phyloP scores from a whole-genome alignment of 495 filamentous ascomycete species.

The Penicillium parvum region DNA sequence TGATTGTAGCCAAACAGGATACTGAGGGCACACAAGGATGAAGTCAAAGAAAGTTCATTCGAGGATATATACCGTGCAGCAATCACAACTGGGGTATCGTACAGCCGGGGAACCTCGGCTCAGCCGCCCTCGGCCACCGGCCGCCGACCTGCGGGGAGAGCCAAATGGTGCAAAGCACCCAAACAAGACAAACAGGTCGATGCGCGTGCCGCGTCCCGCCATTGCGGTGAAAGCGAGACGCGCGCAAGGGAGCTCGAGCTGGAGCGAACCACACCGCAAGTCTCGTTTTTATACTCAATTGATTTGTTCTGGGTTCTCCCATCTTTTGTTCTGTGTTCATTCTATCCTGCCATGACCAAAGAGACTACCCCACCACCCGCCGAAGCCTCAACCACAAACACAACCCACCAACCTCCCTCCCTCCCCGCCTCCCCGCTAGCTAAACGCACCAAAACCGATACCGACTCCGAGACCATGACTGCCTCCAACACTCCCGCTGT shows the following conservation, averaged over 20 bases:
- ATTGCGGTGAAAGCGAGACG: too few relatives aligned
- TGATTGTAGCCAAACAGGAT: conserved; percentile 31
- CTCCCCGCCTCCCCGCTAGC: conserved; percentile 58
- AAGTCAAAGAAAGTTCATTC: conserved; percentile 5
- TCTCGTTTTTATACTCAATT: conserved; percentile 1
- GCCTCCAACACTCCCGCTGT: conserved; percentile 27
- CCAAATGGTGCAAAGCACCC: conserved; percentile 5
- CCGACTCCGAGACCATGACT: conserved; percentile 22
- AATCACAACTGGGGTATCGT: too few relatives aligned
- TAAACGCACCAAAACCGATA: conserved; percentile 55
- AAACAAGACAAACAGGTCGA: background rate
- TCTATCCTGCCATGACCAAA: conserved; percentile 49
- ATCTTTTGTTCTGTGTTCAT: background rate
- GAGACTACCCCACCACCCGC: conserved; percentile 40
- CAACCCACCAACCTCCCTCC: conserved; percentile 48
- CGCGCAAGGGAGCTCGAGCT: conserved; percentile 22
- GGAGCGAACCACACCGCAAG: conserved; percentile 20
- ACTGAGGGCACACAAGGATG: conserved; percentile 1
- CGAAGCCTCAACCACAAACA: conserved; percentile 14
- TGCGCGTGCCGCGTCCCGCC: conserved; percentile 30
- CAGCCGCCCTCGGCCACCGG: conserved; percentile 12
- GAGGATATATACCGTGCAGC: conserved; percentile 2
- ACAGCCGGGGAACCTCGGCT: conserved; percentile 29
- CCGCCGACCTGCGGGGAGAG: conserved; percentile 3
- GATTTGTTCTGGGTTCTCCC: background rate